Conservation (phyloP, 108 stramenopile genomes). For the Aureococcus anophagefferens region DNA sequence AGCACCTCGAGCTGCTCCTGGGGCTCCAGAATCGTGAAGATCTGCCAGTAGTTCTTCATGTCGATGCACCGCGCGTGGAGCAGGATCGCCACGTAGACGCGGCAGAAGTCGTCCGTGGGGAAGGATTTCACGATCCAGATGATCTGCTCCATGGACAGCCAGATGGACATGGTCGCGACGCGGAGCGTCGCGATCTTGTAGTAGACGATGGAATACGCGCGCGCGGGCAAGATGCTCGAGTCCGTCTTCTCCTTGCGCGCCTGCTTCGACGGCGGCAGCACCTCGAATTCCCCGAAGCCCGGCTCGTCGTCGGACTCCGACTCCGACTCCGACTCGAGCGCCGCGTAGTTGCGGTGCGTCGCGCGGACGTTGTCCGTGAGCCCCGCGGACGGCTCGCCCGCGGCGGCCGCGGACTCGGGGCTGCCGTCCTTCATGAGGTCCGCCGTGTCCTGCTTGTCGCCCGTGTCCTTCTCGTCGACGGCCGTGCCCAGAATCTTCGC, state of each 20-base stretch:
- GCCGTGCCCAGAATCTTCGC: background rate
- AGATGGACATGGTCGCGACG: background rate
- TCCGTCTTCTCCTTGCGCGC: background rate
- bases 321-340: no score
- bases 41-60: slow-evolving; percentile 3
- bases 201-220: slow-evolving; percentile 2
- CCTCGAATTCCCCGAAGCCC: background rate
- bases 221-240: background rate
- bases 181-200: background rate
- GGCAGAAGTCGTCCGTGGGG: background rate
- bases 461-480: no score
- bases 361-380: no score
- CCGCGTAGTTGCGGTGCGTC: no score
- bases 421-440: no score
- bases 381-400: no score
- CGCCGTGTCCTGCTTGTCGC: no score
- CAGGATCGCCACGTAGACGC: slow-evolving; percentile 1
- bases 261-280: background rate
- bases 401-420: no score
- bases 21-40: slow-evolving; percentile 4
- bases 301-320: no score
- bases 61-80: slow-evolving; percentile 4
- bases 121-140: background rate
- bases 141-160: background rate
- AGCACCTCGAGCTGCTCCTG: slow-evolving; percentile 6